These are phyloP conservation scores for Camellia sinensis DNA, from an alignment of 148 eudicot species.

Conservation along the genomic window DNA sequence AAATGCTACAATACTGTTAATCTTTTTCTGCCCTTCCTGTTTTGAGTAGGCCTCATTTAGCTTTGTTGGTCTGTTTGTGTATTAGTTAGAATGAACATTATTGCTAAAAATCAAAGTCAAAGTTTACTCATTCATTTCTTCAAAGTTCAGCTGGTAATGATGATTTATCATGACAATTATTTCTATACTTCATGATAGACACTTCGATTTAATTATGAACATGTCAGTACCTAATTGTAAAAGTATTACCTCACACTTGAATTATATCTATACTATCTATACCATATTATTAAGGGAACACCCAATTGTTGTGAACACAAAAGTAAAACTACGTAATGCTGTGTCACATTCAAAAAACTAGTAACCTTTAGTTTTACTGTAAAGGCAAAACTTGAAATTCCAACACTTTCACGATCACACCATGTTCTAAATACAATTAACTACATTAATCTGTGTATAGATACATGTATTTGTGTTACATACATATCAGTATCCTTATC, in stretches of 20 bases:
- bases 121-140: neutral
- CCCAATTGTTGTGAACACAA: no score
- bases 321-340: no score
- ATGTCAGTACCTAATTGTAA: neutral
- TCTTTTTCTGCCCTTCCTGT: neutral
- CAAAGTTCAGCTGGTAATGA: neutral
- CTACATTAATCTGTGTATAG: no score
- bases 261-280: neutral
- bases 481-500: neutral
- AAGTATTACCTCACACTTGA: neutral
- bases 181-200: neutral
- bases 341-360: no score
- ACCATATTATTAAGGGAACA: no score
- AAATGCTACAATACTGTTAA: neutral
- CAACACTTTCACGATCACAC: no score
- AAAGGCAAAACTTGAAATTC: no score
- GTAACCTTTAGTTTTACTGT: no score
- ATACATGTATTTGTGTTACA: neutral
- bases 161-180: neutral
- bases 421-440: no score
- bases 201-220: neutral
- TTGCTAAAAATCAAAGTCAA: neutral
- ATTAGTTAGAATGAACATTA: neutral
- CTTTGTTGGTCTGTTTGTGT: neutral
- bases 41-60: neutral